Conservation (phyloP, 352 stramenopile genomes). For the Pelagophyceae sp. region DNA sequence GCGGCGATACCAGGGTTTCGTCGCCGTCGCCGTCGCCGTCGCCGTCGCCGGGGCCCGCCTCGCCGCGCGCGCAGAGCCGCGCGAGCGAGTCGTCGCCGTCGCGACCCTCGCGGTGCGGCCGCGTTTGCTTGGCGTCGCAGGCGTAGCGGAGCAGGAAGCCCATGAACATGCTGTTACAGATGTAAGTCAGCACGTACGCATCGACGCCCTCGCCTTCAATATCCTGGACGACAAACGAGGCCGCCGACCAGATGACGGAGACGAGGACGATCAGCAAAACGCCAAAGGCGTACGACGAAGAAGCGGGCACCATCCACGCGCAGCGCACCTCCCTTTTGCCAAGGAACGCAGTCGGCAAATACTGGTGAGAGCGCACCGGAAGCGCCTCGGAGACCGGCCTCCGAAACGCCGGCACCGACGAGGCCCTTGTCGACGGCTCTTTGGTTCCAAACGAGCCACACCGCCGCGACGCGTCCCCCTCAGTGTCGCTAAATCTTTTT, state of each 20-base stretch:
- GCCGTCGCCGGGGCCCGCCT: not conserved
- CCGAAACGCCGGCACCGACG: too few species aligned
- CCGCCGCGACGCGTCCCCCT: too few species aligned
- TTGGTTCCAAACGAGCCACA: too few species aligned
- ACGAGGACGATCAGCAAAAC: not conserved
- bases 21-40: not conserved
- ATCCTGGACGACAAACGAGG: not conserved
- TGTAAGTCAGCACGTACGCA: not conserved
- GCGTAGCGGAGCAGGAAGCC: not conserved
- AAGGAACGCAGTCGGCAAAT: too few species aligned
- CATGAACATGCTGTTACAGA: constrained; percentile 1
- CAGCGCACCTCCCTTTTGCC: too few species aligned
- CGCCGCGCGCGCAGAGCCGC: not conserved
- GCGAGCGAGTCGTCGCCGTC: not conserved
- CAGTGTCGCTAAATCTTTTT: too few species aligned
- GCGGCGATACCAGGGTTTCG: not conserved
- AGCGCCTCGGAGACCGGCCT: too few species aligned
- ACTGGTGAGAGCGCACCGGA: too few species aligned
- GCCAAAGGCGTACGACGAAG: not conserved
- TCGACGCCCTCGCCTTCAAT: not conserved
- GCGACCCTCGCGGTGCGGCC: not conserved
- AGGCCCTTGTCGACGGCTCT: too few species aligned
- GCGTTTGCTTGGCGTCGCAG: too few species aligned
- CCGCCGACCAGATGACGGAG: not conserved
- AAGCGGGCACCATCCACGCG: too few species aligned